phyloP scores from a whole-genome alignment of 805 yeast genomes.

The Candida coleopterorum region DNA sequence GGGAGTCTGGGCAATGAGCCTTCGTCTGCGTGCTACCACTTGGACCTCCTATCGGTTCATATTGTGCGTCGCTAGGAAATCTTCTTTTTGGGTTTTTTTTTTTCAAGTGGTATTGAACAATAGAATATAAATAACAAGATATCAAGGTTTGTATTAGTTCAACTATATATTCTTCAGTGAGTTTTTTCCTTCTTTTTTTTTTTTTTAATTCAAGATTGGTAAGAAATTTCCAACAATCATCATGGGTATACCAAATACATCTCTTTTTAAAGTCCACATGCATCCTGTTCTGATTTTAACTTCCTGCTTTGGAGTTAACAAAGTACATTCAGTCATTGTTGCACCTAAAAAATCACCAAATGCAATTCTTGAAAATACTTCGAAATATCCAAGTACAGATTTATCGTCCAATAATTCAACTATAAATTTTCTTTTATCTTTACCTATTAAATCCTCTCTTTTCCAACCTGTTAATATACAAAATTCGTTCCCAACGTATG shows the following conservation, averaged over 20 bases:
- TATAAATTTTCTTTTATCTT: constrained; percentile 53
- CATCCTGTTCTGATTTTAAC: constrained; percentile 70
- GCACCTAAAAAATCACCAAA: constrained; percentile 85
- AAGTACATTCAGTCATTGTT: constrained; percentile 81
- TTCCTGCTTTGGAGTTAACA: constrained; percentile 52
- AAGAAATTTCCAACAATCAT: constrained; percentile 92
- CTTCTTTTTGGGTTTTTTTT: no score
- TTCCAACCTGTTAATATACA: constrained; percentile 90
- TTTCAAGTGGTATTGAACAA: no score
- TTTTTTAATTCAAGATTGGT: constrained; percentile 50
- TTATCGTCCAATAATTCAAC: constrained; percentile 84
- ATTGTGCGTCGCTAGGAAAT: no score
- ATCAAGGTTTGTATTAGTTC: no score
- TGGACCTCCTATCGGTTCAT: no score
- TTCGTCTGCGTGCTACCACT: no score
- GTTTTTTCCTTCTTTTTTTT: no score
- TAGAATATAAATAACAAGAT: no score
- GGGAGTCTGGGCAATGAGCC: no score
- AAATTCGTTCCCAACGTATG: constrained; percentile 93
- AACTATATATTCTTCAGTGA: no score
- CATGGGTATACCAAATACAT: constrained; percentile 95
- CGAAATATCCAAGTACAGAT: constrained; percentile 83
- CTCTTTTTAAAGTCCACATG: constrained; percentile 90
- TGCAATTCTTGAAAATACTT: constrained; percentile 76
- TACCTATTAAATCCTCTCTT: constrained; percentile 55